Evolutionary conservation across 495 filamentous ascomycete species (phyloP).

Genomic region (Neurospora sp.): DNA sequence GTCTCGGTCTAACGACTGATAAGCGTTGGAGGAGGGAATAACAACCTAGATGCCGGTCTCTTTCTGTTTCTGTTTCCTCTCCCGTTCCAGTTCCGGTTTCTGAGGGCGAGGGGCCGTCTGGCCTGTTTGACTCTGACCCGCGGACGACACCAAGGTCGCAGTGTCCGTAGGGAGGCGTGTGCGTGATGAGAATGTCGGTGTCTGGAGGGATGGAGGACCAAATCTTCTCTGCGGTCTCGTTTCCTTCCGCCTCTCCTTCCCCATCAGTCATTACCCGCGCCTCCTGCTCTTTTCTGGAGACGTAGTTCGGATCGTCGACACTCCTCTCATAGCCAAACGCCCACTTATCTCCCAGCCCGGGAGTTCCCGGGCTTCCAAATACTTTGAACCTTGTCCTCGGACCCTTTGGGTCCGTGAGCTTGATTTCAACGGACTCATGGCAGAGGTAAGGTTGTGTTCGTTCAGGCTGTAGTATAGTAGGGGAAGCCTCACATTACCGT

Average conservation of each 20-base stretch:
- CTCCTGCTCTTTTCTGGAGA: too few species aligned
- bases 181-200: conserved; percentile 78
- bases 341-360: conserved; percentile 48
- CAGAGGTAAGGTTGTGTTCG: too few species aligned
- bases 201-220: conserved; percentile 53
- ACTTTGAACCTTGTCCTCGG: conserved; percentile 60
- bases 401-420: conserved; percentile 44
- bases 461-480: too few species aligned
- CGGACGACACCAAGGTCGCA: conserved; percentile 49
- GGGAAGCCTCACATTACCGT: too few species aligned
- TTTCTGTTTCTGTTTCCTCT: neutral
- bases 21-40: conserved; percentile 57
- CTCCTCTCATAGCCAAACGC: conserved; percentile 56
- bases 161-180: conserved; percentile 67
- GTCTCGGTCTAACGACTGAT: conserved; percentile 64
- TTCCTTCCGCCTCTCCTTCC: too few species aligned
- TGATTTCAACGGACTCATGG: conserved; percentile 50
- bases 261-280: too few species aligned
- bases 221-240: too few species aligned
- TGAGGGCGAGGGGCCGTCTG: neutral
- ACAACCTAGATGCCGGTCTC: conserved; percentile 45
- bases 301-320: conserved; percentile 8
- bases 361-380: conserved; percentile 68
- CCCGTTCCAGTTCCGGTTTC: neutral
- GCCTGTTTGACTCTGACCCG: neutral